These are phyloP conservation scores for Halophytophthora batemanensis DNA, from an alignment of 352 stramenopile genomes.

Conservation along the genomic window DNA sequence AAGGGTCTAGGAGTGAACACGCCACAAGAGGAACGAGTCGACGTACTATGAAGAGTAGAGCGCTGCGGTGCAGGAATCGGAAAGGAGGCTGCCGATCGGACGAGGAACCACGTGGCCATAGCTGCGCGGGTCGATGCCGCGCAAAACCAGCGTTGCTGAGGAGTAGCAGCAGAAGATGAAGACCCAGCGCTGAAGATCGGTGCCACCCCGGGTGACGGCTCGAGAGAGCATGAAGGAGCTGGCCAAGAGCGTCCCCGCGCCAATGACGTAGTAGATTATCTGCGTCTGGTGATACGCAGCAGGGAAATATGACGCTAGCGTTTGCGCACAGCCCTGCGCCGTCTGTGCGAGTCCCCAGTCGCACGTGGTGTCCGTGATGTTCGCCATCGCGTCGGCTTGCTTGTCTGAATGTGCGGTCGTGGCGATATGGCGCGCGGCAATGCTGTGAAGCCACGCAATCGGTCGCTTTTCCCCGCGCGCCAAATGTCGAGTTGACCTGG, in stretches of 20 bases:
- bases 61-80: constrained; percentile 16
- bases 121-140: constrained; percentile 11
- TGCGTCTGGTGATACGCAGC: constrained; percentile 9
- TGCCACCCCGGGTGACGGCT: constrained; percentile 7
- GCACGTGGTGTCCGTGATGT: constrained; percentile 15
- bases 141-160: constrained; percentile 15
- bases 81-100: constrained; percentile 12
- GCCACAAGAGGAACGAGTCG: not conserved
- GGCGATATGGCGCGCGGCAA: too few species aligned
- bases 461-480: too few species aligned
- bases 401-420: too few species aligned
- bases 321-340: constrained; percentile 1
- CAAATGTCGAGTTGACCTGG: too few species aligned
- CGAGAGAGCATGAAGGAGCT: constrained; percentile 2
- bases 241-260: not conserved
- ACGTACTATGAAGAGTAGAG: constrained; percentile 18
- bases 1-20: not conserved
- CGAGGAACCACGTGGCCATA: constrained; percentile 17
- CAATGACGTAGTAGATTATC: constrained; percentile 11
- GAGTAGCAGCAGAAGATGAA: constrained; percentile 13
- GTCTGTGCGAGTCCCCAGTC: constrained; percentile 3
- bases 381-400: constrained; percentile 1
- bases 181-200: constrained; percentile 10
- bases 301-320: constrained; percentile 5
- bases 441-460: too few species aligned